Percentiles rank a stretch among this genome's conserved stretches.
Conservation (phyloP, 2,329 filamentous ascomycete species). For the Stachybotrys chlorohalonatus region DNA sequence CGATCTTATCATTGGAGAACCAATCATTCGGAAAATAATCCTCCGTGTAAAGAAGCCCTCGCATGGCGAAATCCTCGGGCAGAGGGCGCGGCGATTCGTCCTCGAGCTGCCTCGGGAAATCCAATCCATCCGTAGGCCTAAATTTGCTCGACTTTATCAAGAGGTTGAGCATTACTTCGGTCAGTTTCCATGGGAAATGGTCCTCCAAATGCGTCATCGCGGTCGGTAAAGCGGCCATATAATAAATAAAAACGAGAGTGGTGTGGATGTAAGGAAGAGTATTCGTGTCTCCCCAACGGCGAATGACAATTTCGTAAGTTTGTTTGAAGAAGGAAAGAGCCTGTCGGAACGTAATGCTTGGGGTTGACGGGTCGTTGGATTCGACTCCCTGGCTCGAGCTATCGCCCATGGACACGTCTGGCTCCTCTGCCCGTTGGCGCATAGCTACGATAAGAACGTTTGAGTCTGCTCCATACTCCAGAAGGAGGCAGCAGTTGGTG, state of each 20-base stretch:
- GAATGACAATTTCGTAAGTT: slow-evolving; percentile 38
- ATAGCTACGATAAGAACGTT: slow-evolving; percentile 36
- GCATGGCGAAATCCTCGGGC: slow-evolving; percentile 60
- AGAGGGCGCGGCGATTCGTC: slow-evolving; percentile 42
- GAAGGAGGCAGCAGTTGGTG: slow-evolving; percentile 18
- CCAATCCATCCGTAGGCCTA: slow-evolving; percentile 25
- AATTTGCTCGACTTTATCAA: slow-evolving; percentile 15
- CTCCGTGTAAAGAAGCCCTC: slow-evolving; percentile 52
- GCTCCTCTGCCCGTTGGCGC: slow-evolving; percentile 16
- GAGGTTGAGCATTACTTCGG: slow-evolving; percentile 28
- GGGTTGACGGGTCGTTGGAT: background rate
- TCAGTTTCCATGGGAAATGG: slow-evolving; percentile 42
- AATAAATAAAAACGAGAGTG: slow-evolving; percentile 48
- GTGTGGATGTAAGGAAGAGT: slow-evolving; percentile 55
- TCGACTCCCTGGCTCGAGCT: background rate
- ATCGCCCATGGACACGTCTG: slow-evolving; percentile 13
- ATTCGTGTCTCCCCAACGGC: slow-evolving; percentile 46
- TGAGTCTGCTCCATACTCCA: slow-evolving; percentile 26
- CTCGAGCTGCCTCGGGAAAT: slow-evolving; percentile 38
- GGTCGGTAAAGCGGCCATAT: slow-evolving; percentile 29
- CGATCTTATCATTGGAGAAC: slow-evolving; percentile 49
- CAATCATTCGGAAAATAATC: slow-evolving; percentile 49
- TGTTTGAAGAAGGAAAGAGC: slow-evolving; percentile 31
- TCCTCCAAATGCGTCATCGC: slow-evolving; percentile 35
- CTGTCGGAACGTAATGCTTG: slow-evolving; percentile 15